Evolutionary conservation across 2,329 filamentous ascomycete species (phyloP).

Genomic region (Epichloe elymi): DNA sequence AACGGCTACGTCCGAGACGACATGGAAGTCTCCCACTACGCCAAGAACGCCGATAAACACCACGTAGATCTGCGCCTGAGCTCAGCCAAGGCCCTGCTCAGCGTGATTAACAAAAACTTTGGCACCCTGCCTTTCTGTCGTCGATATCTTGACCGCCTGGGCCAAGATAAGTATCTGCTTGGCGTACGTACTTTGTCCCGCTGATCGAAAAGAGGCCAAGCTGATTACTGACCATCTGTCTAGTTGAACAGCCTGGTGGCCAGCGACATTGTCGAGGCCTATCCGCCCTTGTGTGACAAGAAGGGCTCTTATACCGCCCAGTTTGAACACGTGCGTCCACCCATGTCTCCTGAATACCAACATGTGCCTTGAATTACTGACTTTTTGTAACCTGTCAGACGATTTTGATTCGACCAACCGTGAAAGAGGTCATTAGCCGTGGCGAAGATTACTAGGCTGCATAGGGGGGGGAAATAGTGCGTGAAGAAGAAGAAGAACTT

Average conservation of each 20-base stretch:
- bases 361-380: slow-evolving; percentile 2
- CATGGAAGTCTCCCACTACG: slow-evolving; percentile 84
- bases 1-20: slow-evolving; percentile 81
- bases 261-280: slow-evolving; percentile 75
- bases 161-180: slow-evolving; percentile 85
- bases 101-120: slow-evolving; percentile 91
- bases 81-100: slow-evolving; percentile 75
- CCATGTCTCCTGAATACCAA: no score
- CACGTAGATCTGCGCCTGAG: slow-evolving; percentile 65
- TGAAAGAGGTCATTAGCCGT: slow-evolving; percentile 79
- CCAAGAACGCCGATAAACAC: slow-evolving; percentile 56
- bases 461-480: slow-evolving; percentile 10
- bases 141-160: slow-evolving; percentile 82
- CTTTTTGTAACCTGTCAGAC: slow-evolving; percentile 34
- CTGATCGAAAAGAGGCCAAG: neutral
- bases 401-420: slow-evolving; percentile 61
- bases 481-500: slow-evolving; percentile 10
- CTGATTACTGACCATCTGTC: neutral
- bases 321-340: slow-evolving; percentile 71
- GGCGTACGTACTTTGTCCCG: slow-evolving; percentile 45
- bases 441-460: slow-evolving; percentile 63
- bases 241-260: slow-evolving; percentile 77
- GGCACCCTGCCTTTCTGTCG: slow-evolving; percentile 84
- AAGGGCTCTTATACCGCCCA: slow-evolving; percentile 93
- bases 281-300: slow-evolving; percentile 78